Evolutionary conservation across 306 rosid genomes (phyloP), one percentile per base, ranked within the genome.

Genomic region (Prunus dulcis): DNA sequence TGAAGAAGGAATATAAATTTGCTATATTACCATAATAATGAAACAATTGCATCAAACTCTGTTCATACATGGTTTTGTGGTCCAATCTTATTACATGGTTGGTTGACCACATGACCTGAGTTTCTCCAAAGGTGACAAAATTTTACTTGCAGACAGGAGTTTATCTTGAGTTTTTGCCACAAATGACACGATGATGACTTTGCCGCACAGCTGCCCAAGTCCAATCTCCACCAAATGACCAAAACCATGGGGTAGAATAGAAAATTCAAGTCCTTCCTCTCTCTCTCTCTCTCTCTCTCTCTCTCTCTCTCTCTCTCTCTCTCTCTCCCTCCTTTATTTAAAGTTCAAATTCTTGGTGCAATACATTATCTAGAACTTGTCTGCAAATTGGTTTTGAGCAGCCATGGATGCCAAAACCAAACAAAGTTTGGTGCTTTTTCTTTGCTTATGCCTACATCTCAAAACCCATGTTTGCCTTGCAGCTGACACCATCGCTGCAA

Each of bases 401-500:
- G 81, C 74, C 73, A 85, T 85, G 84, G 71, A 76, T 12, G 23
- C 32, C 13, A 76, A 70, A 61, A 62, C 51, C 5, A 64, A 55
- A 0, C 17, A 22, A 27, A 38, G 62, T 17, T 20, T 66, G 30
- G 12, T 46, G 49, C 56, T 62, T 45, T 57, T 32, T 28, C 28
- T 72, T 23, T 45, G 82, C 2, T 25, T 81, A 8, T 47, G 67
- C 63, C 38, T 67, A 9, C 74, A 57, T 20, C 66, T 78, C 28
- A 22, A 52, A 12, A 20, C 25, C 47, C 76, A 55, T 67, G 3
- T 77, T 12, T 80, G 82, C 6, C 12, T 27, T n/a, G 86, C 74
- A 79, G 76, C 77, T 20, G 79, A 79, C 50, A 23, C 77, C 65
- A 82, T 85, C 77, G 66, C 82, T 13, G 74, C 52, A 5, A 82